A percentile compares a stretch with the other conserved stretches of the same genome.
Conservation (phyloP, 108 stramenopile genomes). For the Skeletonema menzelii region DNA sequence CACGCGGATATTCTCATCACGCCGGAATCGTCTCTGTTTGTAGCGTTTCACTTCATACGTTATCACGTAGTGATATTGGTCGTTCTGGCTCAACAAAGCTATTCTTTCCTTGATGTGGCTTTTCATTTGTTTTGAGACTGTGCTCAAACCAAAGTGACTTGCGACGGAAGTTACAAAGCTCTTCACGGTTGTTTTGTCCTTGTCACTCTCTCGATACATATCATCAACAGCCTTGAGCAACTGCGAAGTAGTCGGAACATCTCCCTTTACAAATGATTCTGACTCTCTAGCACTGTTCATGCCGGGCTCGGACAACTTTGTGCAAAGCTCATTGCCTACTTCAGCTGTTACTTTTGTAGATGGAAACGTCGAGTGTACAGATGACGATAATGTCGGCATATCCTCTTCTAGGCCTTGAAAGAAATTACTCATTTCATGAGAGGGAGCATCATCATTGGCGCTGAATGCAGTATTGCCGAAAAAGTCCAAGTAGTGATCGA, state of each 20-base stretch:
- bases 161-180: background rate
- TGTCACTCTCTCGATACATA: background rate
- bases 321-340: background rate
- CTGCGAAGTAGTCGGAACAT: background rate
- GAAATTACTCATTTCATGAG: conserved; percentile 11
- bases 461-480: conserved; percentile 46
- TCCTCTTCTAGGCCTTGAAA: conserved; percentile 17
- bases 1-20: background rate
- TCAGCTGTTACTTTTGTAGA: background rate
- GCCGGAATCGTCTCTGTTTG: background rate
- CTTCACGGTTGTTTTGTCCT: background rate
- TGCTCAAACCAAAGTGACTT: background rate
- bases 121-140: background rate
- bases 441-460: conserved; percentile 7
- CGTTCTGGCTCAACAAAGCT: conserved; percentile 9
- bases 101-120: conserved; percentile 3
- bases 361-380: background rate
- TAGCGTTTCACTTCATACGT: background rate
- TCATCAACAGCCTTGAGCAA: background rate
- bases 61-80: background rate
- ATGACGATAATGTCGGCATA: background rate
- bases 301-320: background rate
- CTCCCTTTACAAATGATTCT: background rate
- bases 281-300: background rate
- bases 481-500: conserved; percentile 52